A percentile compares a stretch with the other conserved stretches of the same genome.
Evolutionary conservation across 345 rosid species (phyloP).

Genomic region (Excoecaria cochinchinensis): DNA sequence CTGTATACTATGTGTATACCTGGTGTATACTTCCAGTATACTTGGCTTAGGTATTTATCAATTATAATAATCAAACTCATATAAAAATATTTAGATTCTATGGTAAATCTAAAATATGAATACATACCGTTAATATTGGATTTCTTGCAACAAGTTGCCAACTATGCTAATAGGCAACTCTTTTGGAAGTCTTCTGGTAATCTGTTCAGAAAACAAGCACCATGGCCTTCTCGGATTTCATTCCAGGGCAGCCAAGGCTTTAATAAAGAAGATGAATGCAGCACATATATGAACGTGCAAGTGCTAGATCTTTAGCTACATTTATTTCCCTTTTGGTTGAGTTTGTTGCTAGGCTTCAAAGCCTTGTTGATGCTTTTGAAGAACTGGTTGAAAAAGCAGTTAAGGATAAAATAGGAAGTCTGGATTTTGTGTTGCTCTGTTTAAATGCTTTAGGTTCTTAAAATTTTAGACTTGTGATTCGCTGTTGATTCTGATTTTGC

Average conservation of each 20-base stretch:
- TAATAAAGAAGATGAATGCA: neutral
- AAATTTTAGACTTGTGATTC: neutral
- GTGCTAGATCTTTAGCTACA: constrained; percentile 22
- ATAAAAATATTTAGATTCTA: too few species aligned
- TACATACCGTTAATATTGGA: too few species aligned
- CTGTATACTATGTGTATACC: too few species aligned
- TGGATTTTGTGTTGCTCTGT: constrained; percentile 10
- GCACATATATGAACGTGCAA: constrained; percentile 21
- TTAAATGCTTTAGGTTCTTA: constrained; percentile 5
- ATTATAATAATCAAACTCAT: too few species aligned
- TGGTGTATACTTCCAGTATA: too few species aligned
- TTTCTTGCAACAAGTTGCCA: too few species aligned
- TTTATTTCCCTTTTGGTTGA: constrained; percentile 25
- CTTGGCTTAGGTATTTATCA: too few species aligned
- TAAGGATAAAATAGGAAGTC: neutral
- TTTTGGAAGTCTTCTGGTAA: constrained; percentile 7
- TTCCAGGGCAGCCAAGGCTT: neutral
- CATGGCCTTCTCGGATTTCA: constrained; percentile 14
- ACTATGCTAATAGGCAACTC: too few species aligned
- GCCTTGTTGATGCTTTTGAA: constrained; percentile 21
- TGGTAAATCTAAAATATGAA: too few species aligned
- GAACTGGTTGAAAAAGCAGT: constrained; percentile 25
- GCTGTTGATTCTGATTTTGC: neutral
- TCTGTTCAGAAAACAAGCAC: constrained; percentile 6
- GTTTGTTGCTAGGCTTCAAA: constrained; percentile 27